A percentile compares a stretch with the other conserved stretches of the same genome.
Evolutionary conservation across 169 alveolate species (phyloP).

Genomic region (Plasmodium inui): DNA sequence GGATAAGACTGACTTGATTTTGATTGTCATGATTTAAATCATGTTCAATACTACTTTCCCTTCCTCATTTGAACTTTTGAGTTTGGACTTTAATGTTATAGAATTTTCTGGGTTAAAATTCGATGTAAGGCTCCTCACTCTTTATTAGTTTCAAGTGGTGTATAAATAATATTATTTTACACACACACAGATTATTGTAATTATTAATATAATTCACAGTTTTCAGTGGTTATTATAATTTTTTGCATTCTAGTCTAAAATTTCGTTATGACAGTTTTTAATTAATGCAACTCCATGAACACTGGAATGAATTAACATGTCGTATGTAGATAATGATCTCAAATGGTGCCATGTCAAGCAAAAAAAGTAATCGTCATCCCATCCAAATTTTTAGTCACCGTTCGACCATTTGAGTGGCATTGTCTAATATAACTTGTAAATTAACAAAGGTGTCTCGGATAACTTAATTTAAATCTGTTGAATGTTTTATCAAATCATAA

Average conservation of each 20-base stretch:
- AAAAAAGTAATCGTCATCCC: neutral
- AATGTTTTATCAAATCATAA: neutral
- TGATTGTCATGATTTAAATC: neutral
- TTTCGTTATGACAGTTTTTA: too few relatives aligned
- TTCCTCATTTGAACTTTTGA: neutral
- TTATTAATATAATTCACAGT: too few relatives aligned
- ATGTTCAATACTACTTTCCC: neutral
- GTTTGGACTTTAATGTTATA: neutral
- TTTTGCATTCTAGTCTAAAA: too few relatives aligned
- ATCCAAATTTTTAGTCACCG: neutral
- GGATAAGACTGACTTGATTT: neutral
- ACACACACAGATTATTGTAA: neutral
- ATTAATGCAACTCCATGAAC: neutral
- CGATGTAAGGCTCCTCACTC: neutral
- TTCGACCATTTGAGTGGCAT: neutral
- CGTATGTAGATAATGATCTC: neutral
- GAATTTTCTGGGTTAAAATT: too few relatives aligned
- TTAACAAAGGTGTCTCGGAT: neutral
- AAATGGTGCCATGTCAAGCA: neutral
- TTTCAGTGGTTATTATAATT: too few relatives aligned
- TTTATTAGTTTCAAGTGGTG: neutral
- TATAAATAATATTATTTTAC: too few relatives aligned
- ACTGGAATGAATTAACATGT: neutral
- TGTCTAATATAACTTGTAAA: neutral
- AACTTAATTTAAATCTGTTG: neutral